These are phyloP conservation scores for Lecanicillium sp. DNA, from an alignment of 2,329 filamentous ascomycete species.

Conservation along the genomic window DNA sequence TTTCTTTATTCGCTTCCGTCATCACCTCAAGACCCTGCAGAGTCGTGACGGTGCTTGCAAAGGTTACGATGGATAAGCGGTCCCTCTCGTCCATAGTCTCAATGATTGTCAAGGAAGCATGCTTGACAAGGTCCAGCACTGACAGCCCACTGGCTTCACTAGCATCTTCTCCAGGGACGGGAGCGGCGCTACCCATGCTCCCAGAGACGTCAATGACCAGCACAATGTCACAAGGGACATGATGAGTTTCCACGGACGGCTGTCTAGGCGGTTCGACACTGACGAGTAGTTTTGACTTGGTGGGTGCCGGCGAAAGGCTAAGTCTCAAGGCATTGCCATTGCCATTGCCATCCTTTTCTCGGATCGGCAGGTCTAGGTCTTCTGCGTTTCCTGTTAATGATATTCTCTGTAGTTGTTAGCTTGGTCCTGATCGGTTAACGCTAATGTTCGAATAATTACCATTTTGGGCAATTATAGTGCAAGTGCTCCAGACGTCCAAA, in stretches of 20 bases:
- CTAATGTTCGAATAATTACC: too few relatives aligned
- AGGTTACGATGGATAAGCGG: slow-evolving; percentile 50
- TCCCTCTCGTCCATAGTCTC: slow-evolving; percentile 48
- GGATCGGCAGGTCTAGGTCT: too few relatives aligned
- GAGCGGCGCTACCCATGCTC: slow-evolving; percentile 44
- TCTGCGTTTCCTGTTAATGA: too few relatives aligned
- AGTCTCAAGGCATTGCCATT: too few relatives aligned
- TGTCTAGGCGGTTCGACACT: slow-evolving; percentile 35
- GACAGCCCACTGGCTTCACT: slow-evolving; percentile 44
- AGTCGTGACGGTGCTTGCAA: slow-evolving; percentile 32
- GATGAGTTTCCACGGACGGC: slow-evolving; percentile 21
- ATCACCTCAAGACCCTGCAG: slow-evolving; percentile 41
- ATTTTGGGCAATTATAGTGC: too few relatives aligned
- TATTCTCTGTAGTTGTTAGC: too few relatives aligned
- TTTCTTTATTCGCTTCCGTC: slow-evolving; percentile 36
- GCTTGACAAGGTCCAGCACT: slow-evolving; percentile 52
- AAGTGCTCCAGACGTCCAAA: too few relatives aligned
- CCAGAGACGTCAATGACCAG: slow-evolving; percentile 54
- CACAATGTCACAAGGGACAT: slow-evolving; percentile 51
- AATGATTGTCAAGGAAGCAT: slow-evolving; percentile 50
- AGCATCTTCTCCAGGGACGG: slow-evolving; percentile 33
- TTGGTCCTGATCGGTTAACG: too few relatives aligned
- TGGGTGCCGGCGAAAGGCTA: too few relatives aligned
- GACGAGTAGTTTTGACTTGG: slow-evolving; percentile 28
- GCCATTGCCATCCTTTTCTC: too few relatives aligned